Evolutionary conservation across 768 basidiomycete species (phyloP), one percentile per base, ranked within the genome.

Genomic region (Xanthoconium stramineum): DNA sequence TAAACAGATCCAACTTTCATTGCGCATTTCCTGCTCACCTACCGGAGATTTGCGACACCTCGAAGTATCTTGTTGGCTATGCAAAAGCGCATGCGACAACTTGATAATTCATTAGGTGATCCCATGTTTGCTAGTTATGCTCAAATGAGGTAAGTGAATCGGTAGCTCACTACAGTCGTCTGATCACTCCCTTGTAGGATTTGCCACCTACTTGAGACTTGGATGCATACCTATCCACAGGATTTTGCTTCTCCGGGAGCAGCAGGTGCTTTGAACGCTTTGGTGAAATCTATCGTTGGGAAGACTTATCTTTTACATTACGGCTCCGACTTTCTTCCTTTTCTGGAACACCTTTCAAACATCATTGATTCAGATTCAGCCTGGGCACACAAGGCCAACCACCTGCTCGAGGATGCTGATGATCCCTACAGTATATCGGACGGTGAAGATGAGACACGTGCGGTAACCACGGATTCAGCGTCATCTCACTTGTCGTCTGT

Each of bases 111-210:
- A 17, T 79, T 81, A 13, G 83, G 83, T 8, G 90, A 94, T 74
- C 87, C 88, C 1, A 86, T 92, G 83, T 88, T 93, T 71, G 89
- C 89, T 9, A 88, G 85, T 63, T 93, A 86, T 71, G 90, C 89
- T 8, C 91, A 94, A 68, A 91, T 93, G 89, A 83, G 86, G 91
- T 90, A 62, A 44, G 61, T 5, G 7, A 20, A 28, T 32, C 10
- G 13, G 40, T 30, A 28, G 47, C 62, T 58, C n/a, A 28, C 24
- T 44, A 46, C 24, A 51, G 36, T 35, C 43, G 29, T 50, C 47
- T 52, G 53, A 54, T 46, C 47, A 37, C 52, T 35, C 46, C 29
- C 42, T 42, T 46, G 6, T 30, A 94, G 91, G 68, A 89, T 94
- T 55, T 94, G 91, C 60, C 80, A 85, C 61, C 74, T 93, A 14